Evolutionary conservation across 352 stramenopile genomes (phyloP), one percentile per base, ranked within the genome.

Genomic region (Globisporangium acanthophoron): DNA sequence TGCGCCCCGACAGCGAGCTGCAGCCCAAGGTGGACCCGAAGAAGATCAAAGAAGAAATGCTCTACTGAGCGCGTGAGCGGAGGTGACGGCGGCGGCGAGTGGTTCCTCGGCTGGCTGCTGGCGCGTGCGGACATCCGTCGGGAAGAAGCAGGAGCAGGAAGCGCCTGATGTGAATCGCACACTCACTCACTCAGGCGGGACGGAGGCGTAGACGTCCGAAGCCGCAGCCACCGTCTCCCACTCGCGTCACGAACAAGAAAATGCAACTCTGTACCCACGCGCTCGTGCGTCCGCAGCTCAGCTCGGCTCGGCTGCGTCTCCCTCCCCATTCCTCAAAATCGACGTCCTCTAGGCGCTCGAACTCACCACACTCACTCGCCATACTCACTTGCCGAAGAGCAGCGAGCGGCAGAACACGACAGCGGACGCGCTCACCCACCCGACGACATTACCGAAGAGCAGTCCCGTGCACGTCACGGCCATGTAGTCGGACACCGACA

Each of bases 1-100:
- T 98, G 70, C 86, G 92, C 66, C 85, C 82, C 41, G 90, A 97
- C 62, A 87, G 80, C 50, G 85, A 95, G 33, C 83, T 98, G 53
- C 84, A 96, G 74, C 88, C 91, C 51, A 94, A 98, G 73, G 79
- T 98, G 37, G 89, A 99, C 86, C 96, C 96, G 37, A 88, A 90
- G 70, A 89, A 84, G 67, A 90, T 94, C 78, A 94, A 94, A 70
- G 85, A 94, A 41, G 82, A 88, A 53, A 94, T 94, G 85, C 70
- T 94, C 67, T 94, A 94, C 71, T 94, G 86, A 77, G 53, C 33
- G 49, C 7, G 24, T 54, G 15, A 27, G n/a, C 40, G 40, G 39
- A 16, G 16, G 40, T 20, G 40, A 46, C 40, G 5, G 40, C 40
- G 40, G 24, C 3, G 24, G 24, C 24, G 24, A 27, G 24, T 27